Base-by-base conservation (phyloP, 1,284 basidiomycete genomes). In the Pseudozyma thailandica region DNA sequence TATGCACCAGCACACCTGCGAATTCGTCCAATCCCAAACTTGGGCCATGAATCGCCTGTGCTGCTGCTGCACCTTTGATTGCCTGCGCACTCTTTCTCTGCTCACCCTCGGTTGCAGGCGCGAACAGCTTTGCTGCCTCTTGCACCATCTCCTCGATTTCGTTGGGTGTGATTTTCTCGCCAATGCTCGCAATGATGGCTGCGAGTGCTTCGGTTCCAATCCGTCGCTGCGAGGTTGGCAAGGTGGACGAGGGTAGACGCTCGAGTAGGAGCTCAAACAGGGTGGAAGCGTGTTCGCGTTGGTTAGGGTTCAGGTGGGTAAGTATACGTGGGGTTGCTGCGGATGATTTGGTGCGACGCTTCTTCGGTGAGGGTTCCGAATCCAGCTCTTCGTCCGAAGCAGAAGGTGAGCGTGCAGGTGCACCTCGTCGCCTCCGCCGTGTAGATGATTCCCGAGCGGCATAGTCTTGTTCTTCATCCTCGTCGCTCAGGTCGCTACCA, bases 131-230 rank as follows among this genome's bases (percentile, higher is more conserved):
- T 0, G 53, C 30, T 1, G 42, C 74, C 20, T 71, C 66, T 16
- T 61, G 37, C 21, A 74, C 28, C 74, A 75, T 75, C 23, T 75
- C 74, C 27, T 66, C 55, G 18, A 74, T 33, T 28, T 75, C 73
- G 27, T 62, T 72, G 13, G 52, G 45, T 2, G 64, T 50, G 3
- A 73, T 35, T 25, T 70, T 75, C 20, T 75, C 70, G 18, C 60
- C 61, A 8, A 73, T 28, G 1, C 27, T 16, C 0, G 18, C 15
- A 15, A 64, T 26, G 46, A 73, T 60, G 4, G 30, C 26, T 4
- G 44, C 26, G 9, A 75, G 37, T 4, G 61, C 56, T 0, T 35
- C n/a, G 8, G 38, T 27, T 6, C 64, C 61, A 13, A 68, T 41
- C 0, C 60, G 48, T 10, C 64, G 59, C 39, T 68, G 64, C 2